phyloP scores from a whole-genome alignment of 805 yeast species.

The Candida tammaniensis region DNA sequence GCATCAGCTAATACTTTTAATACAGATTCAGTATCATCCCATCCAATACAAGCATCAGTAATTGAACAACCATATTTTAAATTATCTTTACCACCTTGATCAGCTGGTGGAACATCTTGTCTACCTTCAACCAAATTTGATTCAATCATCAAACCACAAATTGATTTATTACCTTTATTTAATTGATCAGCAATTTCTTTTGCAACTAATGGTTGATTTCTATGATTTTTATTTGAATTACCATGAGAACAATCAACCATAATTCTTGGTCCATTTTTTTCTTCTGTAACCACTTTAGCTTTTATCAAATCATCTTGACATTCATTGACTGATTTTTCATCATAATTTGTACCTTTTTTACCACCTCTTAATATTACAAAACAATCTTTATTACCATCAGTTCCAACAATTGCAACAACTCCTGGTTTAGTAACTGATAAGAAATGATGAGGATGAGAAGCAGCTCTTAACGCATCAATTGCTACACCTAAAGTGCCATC shows the following conservation, averaged over 20 bases:
- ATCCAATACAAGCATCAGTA: conserved; percentile 94
- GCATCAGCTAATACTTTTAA: conserved; percentile 77
- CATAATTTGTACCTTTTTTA: conserved; percentile 89
- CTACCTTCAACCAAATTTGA: conserved; percentile 88
- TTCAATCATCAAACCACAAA: conserved; percentile 96
- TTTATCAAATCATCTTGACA: conserved; percentile 64
- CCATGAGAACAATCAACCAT: conserved; percentile 99
- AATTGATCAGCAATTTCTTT: conserved; percentile 78
- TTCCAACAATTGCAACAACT: conserved; percentile 91
- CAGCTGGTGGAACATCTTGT: conserved; percentile 67
- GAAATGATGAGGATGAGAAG: conserved; percentile 90
- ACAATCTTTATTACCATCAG: conserved; percentile 93
- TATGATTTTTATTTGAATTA: conserved; percentile 89
- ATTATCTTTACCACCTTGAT: conserved; percentile 47
- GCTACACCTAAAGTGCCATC: conserved; percentile 94
- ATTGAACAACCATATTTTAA: conserved; percentile 92
- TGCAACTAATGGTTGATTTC: conserved; percentile 94
- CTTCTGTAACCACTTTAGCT: conserved; percentile 22
- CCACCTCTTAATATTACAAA: conserved; percentile 97
- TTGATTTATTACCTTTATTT: conserved; percentile 70
- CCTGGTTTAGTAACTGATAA: conserved; percentile 98
- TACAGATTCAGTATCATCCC: conserved; percentile 85
- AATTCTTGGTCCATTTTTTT: conserved; percentile 50
- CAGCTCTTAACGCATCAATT: conserved; percentile 89
- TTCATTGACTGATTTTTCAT: conserved; percentile 68